A percentile compares a stretch with the other conserved stretches of the same genome.
These are phyloP conservation scores for Fusarium sp. DNA, from an alignment of 2,329 filamentous ascomycete genomes.

Conservation along the genomic window DNA sequence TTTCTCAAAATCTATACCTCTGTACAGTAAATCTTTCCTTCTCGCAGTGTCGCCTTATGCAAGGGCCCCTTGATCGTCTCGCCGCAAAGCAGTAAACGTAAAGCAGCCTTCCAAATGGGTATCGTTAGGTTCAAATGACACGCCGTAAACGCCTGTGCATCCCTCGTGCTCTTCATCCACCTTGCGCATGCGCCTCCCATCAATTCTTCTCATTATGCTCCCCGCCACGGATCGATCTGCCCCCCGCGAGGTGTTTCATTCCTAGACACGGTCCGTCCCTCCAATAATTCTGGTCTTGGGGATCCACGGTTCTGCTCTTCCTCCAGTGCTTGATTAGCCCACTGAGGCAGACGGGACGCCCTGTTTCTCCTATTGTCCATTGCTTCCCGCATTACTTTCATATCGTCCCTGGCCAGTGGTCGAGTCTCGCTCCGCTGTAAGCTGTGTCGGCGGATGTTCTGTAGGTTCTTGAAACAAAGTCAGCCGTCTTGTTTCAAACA, in stretches of 20 bases:
- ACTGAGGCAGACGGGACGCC: constrained; percentile 44
- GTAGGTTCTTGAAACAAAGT: constrained; percentile 47
- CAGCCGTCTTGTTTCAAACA: constrained; percentile 16
- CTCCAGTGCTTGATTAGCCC: constrained; percentile 48
- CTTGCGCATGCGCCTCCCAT: background rate
- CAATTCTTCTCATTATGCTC: constrained; percentile 6
- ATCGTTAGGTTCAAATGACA: constrained; percentile 31
- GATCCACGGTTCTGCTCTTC: constrained; percentile 28
- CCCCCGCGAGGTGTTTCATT: background rate
- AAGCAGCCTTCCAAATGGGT: constrained; percentile 33
- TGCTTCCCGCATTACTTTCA: constrained; percentile 50
- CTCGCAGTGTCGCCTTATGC: background rate
- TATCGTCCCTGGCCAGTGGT: constrained; percentile 44
- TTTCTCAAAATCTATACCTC: background rate
- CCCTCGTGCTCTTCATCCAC: background rate
- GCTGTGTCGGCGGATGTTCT: constrained; percentile 45
- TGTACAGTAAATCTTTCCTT: background rate
- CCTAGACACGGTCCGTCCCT: constrained; percentile 7
- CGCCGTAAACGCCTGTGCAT: constrained; percentile 32
- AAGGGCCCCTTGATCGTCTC: background rate
- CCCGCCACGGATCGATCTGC: background rate
- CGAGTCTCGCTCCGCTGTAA: constrained; percentile 16
- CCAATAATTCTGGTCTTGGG: constrained; percentile 16
- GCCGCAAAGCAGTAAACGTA: background rate
- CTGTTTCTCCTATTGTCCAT: constrained; percentile 46